Evolutionary conservation across 176 grass and related monocot genomes (phyloP).

Genomic region (Eremochloa ophiuroides): DNA sequence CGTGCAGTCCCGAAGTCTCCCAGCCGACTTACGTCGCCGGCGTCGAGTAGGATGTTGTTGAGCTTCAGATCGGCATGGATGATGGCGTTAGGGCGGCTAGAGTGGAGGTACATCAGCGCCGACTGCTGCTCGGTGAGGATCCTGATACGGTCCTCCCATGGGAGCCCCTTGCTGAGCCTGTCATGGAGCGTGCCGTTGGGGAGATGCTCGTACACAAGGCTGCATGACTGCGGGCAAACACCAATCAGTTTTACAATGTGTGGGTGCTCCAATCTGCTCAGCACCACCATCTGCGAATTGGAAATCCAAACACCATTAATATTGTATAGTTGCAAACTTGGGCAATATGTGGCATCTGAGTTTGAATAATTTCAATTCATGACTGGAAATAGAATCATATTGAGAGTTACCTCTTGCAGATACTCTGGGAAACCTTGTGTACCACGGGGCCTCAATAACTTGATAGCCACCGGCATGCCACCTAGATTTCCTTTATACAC

Average conservation of each 20-base stretch:
- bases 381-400: too few relatives aligned
- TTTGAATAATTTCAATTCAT: too few relatives aligned
- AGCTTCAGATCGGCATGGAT: slow-evolving; percentile 71
- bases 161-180: slow-evolving; percentile 29
- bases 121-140: slow-evolving; percentile 47
- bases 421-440: slow-evolving; percentile 45
- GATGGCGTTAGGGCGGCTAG: slow-evolving; percentile 40
- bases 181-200: slow-evolving; percentile 53
- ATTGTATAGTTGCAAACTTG: too few relatives aligned
- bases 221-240: slow-evolving; percentile 47
- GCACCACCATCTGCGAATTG: slow-evolving; percentile 30
- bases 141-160: slow-evolving; percentile 46
- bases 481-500: slow-evolving; percentile 48
- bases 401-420: slow-evolving; percentile 41
- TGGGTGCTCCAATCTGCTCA: slow-evolving; percentile 54
- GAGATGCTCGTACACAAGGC: slow-evolving; percentile 63
- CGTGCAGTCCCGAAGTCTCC: slow-evolving; percentile 55
- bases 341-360: too few relatives aligned
- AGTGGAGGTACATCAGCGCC: slow-evolving; percentile 59
- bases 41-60: slow-evolving; percentile 56
- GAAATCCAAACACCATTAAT: too few relatives aligned
- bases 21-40: slow-evolving; percentile 32
- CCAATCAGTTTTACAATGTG: slow-evolving; percentile 62
- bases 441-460: slow-evolving; percentile 35
- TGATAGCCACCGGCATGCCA: slow-evolving; percentile 38